Evolutionary conservation across 2,329 filamentous ascomycete genomes (phyloP).

Genomic region (Monosporascus sp.): DNA sequence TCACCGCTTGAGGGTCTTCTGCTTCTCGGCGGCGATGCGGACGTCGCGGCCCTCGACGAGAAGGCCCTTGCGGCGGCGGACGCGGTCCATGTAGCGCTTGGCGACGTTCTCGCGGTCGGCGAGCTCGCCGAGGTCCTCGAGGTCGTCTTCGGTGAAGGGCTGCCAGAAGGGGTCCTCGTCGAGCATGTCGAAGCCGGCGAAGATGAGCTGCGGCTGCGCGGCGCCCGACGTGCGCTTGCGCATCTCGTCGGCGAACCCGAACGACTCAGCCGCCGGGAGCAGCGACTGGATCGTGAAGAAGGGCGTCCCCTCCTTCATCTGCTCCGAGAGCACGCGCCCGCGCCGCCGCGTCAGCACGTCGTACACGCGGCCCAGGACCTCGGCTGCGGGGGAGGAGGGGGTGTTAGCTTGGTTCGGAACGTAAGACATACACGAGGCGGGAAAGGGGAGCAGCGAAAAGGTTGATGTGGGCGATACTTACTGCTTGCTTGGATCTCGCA

Average conservation of each 20-base stretch:
- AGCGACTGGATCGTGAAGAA: conserved; percentile 92
- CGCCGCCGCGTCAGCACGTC: conserved; percentile 93
- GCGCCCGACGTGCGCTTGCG: conserved; percentile 87
- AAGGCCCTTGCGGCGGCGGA: conserved; percentile 81
- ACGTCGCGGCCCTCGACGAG: conserved; percentile 73
- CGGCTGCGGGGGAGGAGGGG: conserved; percentile 47
- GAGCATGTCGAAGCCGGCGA: conserved; percentile 85
- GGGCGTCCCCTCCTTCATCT: conserved; percentile 89
- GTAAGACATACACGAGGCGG: background rate
- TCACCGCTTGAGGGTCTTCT: conserved; percentile 62
- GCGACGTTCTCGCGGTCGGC: conserved; percentile 94
- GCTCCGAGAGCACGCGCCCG: conserved; percentile 82
- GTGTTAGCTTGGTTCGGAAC: conserved; percentile 15
- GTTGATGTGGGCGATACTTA: conserved; percentile 35
- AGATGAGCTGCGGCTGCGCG: conserved; percentile 88
- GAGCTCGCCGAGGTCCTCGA: conserved; percentile 92
- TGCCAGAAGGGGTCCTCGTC: conserved; percentile 98
- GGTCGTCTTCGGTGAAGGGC: conserved; percentile 89
- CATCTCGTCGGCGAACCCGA: conserved; percentile 95
- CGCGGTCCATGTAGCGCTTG: conserved; percentile 90
- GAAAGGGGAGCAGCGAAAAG: background rate
- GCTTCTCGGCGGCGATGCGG: conserved; percentile 89
- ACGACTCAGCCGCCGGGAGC: conserved; percentile 88
- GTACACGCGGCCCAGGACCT: conserved; percentile 93
- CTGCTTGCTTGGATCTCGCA: conserved; percentile 95